phyloP scores from a whole-genome alignment of 805 yeast genomes.

The Nakazawaea populi region DNA sequence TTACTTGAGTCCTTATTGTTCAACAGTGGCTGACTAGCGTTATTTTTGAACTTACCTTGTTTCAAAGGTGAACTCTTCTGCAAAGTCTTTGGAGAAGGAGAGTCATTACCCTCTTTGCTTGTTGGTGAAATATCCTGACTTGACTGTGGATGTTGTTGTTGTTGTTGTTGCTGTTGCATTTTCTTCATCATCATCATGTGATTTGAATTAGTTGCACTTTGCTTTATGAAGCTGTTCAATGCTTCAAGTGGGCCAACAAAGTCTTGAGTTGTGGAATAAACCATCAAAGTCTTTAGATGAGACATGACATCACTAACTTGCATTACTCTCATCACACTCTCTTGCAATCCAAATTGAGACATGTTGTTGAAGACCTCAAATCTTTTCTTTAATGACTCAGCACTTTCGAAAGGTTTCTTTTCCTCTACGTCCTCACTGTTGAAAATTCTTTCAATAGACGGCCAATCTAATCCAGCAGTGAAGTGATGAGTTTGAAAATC shows the following conservation, averaged over 20 bases:
- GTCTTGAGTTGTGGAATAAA: constrained; percentile 14
- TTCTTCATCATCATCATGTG: constrained; percentile 18
- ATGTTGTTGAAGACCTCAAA: constrained; percentile 41
- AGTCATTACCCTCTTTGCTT: constrained; percentile 2
- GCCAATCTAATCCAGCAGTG: constrained; percentile 41
- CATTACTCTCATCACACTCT: constrained; percentile 60
- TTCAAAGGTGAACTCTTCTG: background rate
- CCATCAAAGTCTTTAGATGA: constrained; percentile 58
- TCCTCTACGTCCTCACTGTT: constrained; percentile 21
- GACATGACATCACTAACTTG: constrained; percentile 80
- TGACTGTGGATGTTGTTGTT: constrained; percentile 13
- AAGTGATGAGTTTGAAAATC: constrained; percentile 50
- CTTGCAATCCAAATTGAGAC: constrained; percentile 57
- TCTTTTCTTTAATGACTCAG: constrained; percentile 16
- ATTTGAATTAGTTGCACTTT: constrained; percentile 11
- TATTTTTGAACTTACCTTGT: background rate
- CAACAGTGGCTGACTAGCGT: background rate
- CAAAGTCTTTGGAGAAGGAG: background rate
- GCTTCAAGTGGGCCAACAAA: constrained; percentile 43
- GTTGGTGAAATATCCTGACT: constrained; percentile 10
- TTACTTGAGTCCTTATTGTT: background rate
- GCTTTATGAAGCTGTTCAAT: constrained; percentile 27
- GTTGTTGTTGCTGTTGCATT: constrained; percentile 21
- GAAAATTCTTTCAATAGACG: constrained; percentile 36
- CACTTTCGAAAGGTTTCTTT: constrained; percentile 3